Percentiles rank a stretch among this genome's conserved stretches.
phyloP scores from a whole-genome alignment of 495 filamentous ascomycete genomes.

The Neurospora africana region DNA sequence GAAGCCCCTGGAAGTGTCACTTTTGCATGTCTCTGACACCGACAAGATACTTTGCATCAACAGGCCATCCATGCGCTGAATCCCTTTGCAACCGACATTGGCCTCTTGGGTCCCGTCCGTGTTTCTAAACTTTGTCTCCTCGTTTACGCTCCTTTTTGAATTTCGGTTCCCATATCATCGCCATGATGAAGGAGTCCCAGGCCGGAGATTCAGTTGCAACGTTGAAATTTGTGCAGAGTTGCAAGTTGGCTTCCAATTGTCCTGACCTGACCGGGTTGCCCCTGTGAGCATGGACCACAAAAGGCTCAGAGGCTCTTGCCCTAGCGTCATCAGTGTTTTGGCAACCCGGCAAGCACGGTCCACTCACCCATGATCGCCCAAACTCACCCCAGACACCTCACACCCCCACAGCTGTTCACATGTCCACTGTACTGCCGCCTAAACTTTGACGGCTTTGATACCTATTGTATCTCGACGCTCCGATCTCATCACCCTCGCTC shows the following conservation, averaged over 20 bases:
- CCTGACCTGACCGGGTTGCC: background rate
- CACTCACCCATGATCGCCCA: conserved; percentile 23
- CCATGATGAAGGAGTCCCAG: background rate
- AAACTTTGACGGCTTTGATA: background rate
- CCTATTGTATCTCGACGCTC: background rate
- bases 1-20: background rate
- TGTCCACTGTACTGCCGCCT: background rate
- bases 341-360: conserved; percentile 15
- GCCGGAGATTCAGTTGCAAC: background rate
- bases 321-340: conserved; percentile 18
- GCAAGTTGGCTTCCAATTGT: background rate
- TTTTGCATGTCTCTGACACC: background rate
- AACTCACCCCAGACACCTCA: conserved; percentile 10
- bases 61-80: background rate
- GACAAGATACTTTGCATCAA: background rate
- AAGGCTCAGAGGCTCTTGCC: conserved; percentile 9
- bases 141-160: background rate
- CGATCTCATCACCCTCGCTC: background rate
- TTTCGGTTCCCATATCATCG: background rate
- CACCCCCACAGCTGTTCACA: background rate
- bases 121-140: background rate
- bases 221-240: background rate
- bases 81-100: background rate
- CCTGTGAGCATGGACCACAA: background rate
- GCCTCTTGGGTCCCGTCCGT: background rate